phyloP scores from a whole-genome alignment of 805 yeast species.

The Ogataea chonburiensis region DNA sequence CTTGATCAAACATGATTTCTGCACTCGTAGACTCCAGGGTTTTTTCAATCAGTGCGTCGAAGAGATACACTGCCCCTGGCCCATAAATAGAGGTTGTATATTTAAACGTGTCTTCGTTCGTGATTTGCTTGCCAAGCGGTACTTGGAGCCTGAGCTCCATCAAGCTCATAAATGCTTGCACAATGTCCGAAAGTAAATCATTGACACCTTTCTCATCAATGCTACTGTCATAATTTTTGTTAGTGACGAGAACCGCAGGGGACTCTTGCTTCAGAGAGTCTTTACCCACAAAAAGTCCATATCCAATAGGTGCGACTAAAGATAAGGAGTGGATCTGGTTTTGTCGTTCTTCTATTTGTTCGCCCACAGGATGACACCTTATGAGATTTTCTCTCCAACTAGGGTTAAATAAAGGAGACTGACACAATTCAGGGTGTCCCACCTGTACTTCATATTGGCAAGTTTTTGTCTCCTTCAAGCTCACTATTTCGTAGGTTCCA shows the following conservation, averaged over 20 bases:
- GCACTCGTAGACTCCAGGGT: slow-evolving; percentile 7
- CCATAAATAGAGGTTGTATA: slow-evolving; percentile 17
- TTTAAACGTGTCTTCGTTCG: slow-evolving; percentile 11
- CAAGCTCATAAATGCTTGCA: slow-evolving; percentile 8
- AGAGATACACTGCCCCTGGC: slow-evolving; percentile 13
- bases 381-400: slow-evolving; percentile 16
- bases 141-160: too few relatives aligned
- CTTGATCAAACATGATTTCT: neutral
- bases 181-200: slow-evolving; percentile 8
- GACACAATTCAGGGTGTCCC: slow-evolving; percentile 27
- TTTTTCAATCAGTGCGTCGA: slow-evolving; percentile 12
- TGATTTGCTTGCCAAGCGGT: too few relatives aligned
- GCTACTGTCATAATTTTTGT: slow-evolving; percentile 1
- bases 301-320: slow-evolving; percentile 18
- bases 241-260: slow-evolving; percentile 11
- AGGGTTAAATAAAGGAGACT: slow-evolving; percentile 18
- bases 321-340: slow-evolving; percentile 5
- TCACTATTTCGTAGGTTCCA: slow-evolving; percentile 14
- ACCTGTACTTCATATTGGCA: slow-evolving; percentile 32
- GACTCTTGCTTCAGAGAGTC: neutral
- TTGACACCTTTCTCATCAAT: neutral
- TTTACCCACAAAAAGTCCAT: slow-evolving; percentile 18
- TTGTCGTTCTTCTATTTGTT: slow-evolving; percentile 1
- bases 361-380: slow-evolving; percentile 20
- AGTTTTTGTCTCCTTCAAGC: slow-evolving; percentile 31